Evolutionary conservation across 2,329 filamentous ascomycete genomes (phyloP), one percentile per base, ranked within the genome.

Genomic region (Monosporascus sp.): DNA sequence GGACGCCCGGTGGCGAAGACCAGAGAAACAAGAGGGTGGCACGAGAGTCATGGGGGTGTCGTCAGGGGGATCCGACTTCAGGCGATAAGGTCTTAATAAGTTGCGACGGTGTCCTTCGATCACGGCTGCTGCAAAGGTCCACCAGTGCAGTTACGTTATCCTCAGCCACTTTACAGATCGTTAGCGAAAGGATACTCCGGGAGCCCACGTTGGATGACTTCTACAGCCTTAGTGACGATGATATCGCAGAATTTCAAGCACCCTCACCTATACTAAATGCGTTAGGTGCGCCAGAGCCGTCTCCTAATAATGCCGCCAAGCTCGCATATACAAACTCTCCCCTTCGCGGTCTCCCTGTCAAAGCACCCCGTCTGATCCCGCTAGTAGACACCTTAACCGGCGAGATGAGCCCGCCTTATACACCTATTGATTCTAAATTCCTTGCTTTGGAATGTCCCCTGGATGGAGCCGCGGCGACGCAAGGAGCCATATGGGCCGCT

Each of bases 161-260:
- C 9, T 53, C 55, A n/a, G 44, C 61, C 8, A 56, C 55, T n/a
- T 51, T 44, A 56, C 59, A 36, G 57, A 59, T 48, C 37, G 52
- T 48, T 65, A 60, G 64, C 27, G 70, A 70, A 51, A 64, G 69
- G 1, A 70, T 73, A 2, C 71, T 83, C 4, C 69, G 71, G 46
- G 80, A 83, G 59, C 80, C 80, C 6, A 75, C 75, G 38, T 67
- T 83, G 22, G 72, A 74, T 19, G 81, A 84, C 40, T 83, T 84
- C 50, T 70, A 81, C 51, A 71, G 73, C 20, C 69, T 84, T 6
- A 78, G 74, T 53, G 81, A 84, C 55, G 80, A 84, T 31, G 81
- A 84, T 52, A 81, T 84, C 56, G 79, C 80, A 8, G 81, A 84
- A 59, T 67, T 57, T 44, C 54, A 47, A 62, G 60, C 60, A 44